Conservation (phyloP, 257 asterid species). For the Ilex asprella region DNA sequence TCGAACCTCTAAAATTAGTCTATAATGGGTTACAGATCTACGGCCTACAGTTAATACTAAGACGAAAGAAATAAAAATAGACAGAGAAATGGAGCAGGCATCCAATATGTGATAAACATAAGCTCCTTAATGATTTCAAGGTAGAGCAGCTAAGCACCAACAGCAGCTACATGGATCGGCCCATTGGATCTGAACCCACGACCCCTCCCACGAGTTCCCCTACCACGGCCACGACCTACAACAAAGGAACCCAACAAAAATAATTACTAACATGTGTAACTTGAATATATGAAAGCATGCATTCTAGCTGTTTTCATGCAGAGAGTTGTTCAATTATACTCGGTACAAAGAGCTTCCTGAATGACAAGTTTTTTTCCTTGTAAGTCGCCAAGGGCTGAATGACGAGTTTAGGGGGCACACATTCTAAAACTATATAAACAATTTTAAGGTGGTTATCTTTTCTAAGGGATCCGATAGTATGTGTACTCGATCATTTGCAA, state of each 20-base stretch:
- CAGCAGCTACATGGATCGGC: constrained; percentile 30
- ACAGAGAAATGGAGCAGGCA: constrained; percentile 35
- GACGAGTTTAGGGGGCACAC: too few species aligned
- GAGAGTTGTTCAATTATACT: neutral
- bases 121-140: constrained; percentile 18
- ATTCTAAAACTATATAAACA: too few species aligned
- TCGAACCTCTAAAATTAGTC: constrained; percentile 25
- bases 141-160: constrained; percentile 29
- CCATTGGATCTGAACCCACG: constrained; percentile 72
- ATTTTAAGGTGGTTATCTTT: too few species aligned
- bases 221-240: constrained; percentile 84
- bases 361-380: too few species aligned
- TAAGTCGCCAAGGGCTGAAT: too few species aligned
- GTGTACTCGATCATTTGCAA: too few species aligned
- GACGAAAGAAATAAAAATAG: constrained; percentile 16
- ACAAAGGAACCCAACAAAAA: constrained; percentile 1
- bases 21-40: constrained; percentile 33
- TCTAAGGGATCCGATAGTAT: too few species aligned
- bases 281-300: neutral
- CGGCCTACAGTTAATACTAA: constrained; percentile 42
- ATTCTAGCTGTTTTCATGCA: neutral
- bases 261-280: too few species aligned
- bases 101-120: constrained; percentile 12
- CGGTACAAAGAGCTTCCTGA: neutral
- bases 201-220: constrained; percentile 73